Conservation (phyloP, 305 asterid genomes). For the Fraxinus sp. region DNA sequence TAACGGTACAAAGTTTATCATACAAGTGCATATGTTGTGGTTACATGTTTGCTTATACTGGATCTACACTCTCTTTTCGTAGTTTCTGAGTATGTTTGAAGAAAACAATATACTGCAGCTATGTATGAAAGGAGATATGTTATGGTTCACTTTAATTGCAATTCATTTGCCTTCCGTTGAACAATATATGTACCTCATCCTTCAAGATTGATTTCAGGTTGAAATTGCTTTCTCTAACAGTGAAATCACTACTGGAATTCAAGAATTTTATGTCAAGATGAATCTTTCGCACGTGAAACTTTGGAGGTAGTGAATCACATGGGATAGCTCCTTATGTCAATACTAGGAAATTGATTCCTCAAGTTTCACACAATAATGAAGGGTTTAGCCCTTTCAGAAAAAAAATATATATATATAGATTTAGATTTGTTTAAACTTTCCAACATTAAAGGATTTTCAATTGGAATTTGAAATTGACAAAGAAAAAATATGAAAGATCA, state of each 20-base stretch:
- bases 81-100: not conserved
- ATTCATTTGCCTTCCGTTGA: not conserved
- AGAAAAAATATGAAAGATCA: not conserved
- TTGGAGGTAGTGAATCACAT: not conserved
- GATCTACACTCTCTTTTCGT: not conserved
- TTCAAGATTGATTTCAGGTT: not conserved
- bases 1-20: constrained; percentile 1
- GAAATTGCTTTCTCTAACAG: not conserved
- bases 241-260: not conserved
- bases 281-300: not conserved
- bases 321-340: not conserved
- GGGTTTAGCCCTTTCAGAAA: not conserved
- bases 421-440: not conserved
- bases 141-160: not conserved
- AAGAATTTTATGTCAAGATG: not conserved
- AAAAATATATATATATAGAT: not conserved
- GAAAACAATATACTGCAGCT: not conserved
- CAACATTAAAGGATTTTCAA: not conserved
- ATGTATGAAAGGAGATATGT: not conserved
- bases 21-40: not conserved
- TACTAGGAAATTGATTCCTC: not conserved
- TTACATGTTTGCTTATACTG: not conserved
- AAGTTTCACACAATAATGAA: not conserved
- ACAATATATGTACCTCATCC: not conserved
- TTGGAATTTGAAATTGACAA: not conserved